phyloP scores from a whole-genome alignment of 2,329 filamentous ascomycete species.

The Piedraia hortae region DNA sequence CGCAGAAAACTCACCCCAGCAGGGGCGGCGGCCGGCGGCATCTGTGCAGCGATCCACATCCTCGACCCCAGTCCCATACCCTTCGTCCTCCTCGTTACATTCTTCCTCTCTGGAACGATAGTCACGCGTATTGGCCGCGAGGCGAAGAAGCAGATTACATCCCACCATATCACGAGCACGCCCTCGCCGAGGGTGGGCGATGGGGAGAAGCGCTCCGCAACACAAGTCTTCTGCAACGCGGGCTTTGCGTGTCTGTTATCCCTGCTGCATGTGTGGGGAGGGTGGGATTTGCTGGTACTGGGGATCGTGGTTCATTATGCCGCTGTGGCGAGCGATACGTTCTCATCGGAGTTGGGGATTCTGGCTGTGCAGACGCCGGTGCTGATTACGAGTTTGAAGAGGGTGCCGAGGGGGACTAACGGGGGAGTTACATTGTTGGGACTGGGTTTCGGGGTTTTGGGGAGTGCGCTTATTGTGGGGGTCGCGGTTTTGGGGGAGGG shows the following conservation, averaged over 20 bases:
- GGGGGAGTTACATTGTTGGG: conserved; percentile 64
- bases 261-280: conserved; percentile 22
- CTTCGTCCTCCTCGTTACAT: conserved; percentile 56
- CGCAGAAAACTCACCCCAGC: conserved; percentile 34
- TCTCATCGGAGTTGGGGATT: conserved; percentile 86
- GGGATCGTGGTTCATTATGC: conserved; percentile 40
- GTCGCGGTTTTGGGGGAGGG: too few relatives aligned
- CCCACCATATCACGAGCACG: conserved; percentile 42
- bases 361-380: conserved; percentile 48
- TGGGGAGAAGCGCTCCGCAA: conserved; percentile 52
- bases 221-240: conserved; percentile 85
- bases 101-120: conserved; percentile 62
- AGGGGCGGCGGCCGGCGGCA: conserved; percentile 42
- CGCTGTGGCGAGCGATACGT: conserved; percentile 74
- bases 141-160: conserved; percentile 55
- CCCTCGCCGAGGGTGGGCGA: too few relatives aligned
- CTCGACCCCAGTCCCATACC: conserved; percentile 85
- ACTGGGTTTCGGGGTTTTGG: conserved; percentile 17
- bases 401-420: conserved; percentile 76
- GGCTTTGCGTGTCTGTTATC: conserved; percentile 42
- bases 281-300: conserved; percentile 12
- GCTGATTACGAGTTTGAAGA: conserved; percentile 61
- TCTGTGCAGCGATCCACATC: conserved; percentile 57
- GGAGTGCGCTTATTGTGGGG: conserved; percentile 32
- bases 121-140: conserved; percentile 66